Base-by-base conservation (phyloP, 352 stramenopile genomes). In the Globisporangium solare region DNA sequence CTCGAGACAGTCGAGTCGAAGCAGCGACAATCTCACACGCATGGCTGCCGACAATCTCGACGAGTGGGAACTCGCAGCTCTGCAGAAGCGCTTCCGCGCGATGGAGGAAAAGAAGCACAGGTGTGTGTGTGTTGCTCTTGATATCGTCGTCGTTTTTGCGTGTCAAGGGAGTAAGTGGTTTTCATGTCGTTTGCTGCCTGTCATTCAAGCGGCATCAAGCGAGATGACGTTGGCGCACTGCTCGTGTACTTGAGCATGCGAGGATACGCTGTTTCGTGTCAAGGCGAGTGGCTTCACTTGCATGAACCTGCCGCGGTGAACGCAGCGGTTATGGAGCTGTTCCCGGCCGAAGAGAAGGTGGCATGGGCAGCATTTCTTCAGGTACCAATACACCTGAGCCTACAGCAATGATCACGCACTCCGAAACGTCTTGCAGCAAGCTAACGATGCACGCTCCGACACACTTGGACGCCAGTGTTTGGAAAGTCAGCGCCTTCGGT, bases 1-100 rank as follows among this genome's bases (percentile, higher is more conserved):
- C 0, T 57, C 43, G 0, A 47, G 18, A 10, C 58, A 37, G 21
- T 65, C 47, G 45, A 63, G 7, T 27, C 47, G 15, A 17, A 53
- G 37, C 54, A 58, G 46, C 45, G 20, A 35, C 32, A 67, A 47
- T 27, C 39, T 45, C 43, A 27, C 31, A 37, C 59, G n/a, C 22
- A 39, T 18, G 40, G 40, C 46, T 76, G 45, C 58, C 42, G 37
- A 59, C 10, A 52, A 58, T 5, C 57, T 88, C 10, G 60, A 80
- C 60, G 68, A 75, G 12, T 89, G 77, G 74, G 81, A 89, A 50
- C 10, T 78, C 1, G 64, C 67, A 51, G 60, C 63, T 15, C 57
- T 89, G 1, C 72, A 77, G 21, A 87, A 83, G 47, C 24, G 67
- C 35, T 91, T 88, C 27, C 67, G 70, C 20, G 60, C 51, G 1